Evolutionary conservation across 306 rosid species (phyloP).

Genomic region (Gynostemma pentaphyllum): DNA sequence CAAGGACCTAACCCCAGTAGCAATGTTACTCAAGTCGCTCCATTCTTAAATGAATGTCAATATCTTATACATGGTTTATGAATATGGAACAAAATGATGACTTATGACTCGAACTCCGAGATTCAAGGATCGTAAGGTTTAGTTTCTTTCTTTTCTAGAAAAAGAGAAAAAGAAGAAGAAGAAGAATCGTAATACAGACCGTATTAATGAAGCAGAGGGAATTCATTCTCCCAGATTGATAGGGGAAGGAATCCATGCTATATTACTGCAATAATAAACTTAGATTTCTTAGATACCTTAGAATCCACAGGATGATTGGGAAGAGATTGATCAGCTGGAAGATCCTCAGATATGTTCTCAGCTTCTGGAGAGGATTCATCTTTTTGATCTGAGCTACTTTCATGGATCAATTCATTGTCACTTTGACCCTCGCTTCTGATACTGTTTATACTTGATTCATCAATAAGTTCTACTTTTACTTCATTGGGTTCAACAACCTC

Average conservation of each 20-base stretch:
- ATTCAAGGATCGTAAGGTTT: too few species aligned
- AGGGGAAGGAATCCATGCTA: neutral
- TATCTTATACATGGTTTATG: neutral
- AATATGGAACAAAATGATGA: neutral
- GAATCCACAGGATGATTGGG: constrained; percentile 21
- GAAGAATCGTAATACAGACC: too few species aligned
- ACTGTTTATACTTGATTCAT: constrained; percentile 15
- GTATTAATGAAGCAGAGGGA: too few species aligned
- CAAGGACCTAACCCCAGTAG: neutral
- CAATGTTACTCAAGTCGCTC: neutral
- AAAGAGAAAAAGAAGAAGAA: too few species aligned
- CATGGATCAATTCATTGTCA: constrained; percentile 16
- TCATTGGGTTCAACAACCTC: constrained; percentile 24
- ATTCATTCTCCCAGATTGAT: neutral
- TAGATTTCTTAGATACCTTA: constrained; percentile 34
- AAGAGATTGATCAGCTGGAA: constrained; percentile 29
- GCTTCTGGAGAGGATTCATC: constrained; percentile 24
- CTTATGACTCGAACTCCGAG: too few species aligned
- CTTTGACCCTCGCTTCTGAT: constrained; percentile 14
- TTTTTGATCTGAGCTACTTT: constrained; percentile 20
- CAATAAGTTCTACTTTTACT: constrained; percentile 18
- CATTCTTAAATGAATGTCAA: neutral
- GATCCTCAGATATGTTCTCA: constrained; percentile 17
- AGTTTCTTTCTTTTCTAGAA: too few species aligned
- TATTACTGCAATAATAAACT: neutral